Evolutionary conservation across 2,329 filamentous ascomycete species (phyloP).

Genomic region (Thelonectria discophora): DNA sequence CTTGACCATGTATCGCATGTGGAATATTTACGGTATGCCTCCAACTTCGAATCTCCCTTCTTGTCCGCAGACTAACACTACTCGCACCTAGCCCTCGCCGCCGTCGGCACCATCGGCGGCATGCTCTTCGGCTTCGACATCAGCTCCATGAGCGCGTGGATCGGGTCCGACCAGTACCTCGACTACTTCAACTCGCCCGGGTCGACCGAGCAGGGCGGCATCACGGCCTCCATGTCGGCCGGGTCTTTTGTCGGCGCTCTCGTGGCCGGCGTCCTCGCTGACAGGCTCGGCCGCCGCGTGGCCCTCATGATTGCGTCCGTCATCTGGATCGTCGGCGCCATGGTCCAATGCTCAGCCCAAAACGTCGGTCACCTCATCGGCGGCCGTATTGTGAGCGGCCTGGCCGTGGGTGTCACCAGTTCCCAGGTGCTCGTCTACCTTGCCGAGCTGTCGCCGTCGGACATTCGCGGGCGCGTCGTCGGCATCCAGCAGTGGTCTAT

Average conservation of each 20-base stretch:
- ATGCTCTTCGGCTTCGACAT: conserved; percentile 65
- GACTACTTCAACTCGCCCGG: conserved; percentile 60
- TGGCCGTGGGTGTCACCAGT: conserved; percentile 72
- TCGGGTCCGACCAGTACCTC: conserved; percentile 60
- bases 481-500: conserved; percentile 80
- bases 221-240: conserved; percentile 59
- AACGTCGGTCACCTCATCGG: conserved; percentile 64
- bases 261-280: conserved; percentile 56
- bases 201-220: conserved; percentile 57
- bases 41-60: background rate
- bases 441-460: conserved; percentile 68
- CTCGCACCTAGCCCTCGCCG: conserved; percentile 46
- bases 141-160: conserved; percentile 66
- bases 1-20: conserved; percentile 47
- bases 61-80: conserved; percentile 22
- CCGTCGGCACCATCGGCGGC: conserved; percentile 53
- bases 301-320: conserved; percentile 56
- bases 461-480: conserved; percentile 70
- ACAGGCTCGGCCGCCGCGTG: conserved; percentile 56
- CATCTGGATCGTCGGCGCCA: conserved; percentile 66
- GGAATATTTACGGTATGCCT: conserved; percentile 49
- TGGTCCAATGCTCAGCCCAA: conserved; percentile 66
- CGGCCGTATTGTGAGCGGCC: conserved; percentile 68
- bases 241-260: conserved; percentile 59
- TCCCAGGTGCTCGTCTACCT: conserved; percentile 75